Conservation (phyloP, 352 stramenopile species). For the Globisporangium nunn region DNA sequence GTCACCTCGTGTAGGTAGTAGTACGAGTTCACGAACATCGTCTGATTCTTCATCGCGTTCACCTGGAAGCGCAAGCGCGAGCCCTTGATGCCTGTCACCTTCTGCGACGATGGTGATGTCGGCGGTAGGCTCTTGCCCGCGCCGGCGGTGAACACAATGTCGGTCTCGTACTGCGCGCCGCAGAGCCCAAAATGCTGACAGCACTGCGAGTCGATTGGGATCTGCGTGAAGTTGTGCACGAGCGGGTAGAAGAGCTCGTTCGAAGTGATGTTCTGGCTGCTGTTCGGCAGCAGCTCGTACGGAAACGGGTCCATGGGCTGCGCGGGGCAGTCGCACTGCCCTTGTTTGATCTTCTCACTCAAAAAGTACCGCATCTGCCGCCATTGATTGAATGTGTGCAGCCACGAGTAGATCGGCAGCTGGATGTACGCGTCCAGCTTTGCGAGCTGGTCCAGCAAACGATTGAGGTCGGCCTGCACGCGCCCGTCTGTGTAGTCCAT, state of each 20-base stretch:
- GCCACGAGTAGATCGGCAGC: conserved; percentile 81
- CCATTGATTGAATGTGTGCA: conserved; percentile 86
- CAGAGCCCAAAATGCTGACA: conserved; percentile 86
- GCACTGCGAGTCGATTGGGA: conserved; percentile 85
- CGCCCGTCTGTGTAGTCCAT: conserved; percentile 67
- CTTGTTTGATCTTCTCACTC: conserved; percentile 56
- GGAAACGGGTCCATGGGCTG: conserved; percentile 77
- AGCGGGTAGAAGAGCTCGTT: conserved; percentile 71
- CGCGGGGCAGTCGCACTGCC: conserved; percentile 55
- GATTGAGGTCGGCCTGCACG: conserved; percentile 45
- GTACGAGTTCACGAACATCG: conserved; percentile 88
- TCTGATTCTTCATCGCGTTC: conserved; percentile 80
- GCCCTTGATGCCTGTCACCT: conserved; percentile 40
- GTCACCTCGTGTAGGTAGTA: conserved; percentile 77
- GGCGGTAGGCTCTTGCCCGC: neutral
- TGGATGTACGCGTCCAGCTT: conserved; percentile 75
- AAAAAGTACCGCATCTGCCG: conserved; percentile 80
- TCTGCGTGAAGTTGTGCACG: conserved; percentile 80
- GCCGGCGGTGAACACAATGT: conserved; percentile 61
- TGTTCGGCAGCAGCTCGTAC: conserved; percentile 39
- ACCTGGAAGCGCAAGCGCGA: conserved; percentile 85
- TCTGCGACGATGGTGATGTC: neutral
- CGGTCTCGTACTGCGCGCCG: conserved; percentile 76
- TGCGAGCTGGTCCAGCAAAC: conserved; percentile 68
- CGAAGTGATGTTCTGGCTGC: conserved; percentile 33